A percentile compares a stretch with the other conserved stretches of the same genome.
phyloP scores from a whole-genome alignment of 2,329 filamentous ascomycete genomes.

The Pseudogymnoascus sp. region DNA sequence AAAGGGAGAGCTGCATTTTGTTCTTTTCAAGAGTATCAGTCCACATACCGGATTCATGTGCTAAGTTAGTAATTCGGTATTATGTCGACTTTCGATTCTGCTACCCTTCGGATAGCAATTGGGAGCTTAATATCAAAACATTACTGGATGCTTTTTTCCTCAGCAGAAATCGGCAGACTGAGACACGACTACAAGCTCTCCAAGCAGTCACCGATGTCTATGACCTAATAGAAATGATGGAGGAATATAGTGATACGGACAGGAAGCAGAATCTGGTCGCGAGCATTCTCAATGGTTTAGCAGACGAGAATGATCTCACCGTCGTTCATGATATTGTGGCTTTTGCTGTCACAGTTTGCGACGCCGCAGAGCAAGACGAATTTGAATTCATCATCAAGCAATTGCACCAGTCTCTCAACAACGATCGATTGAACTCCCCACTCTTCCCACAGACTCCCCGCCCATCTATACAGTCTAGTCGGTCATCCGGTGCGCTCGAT shows the following conservation, averaged over 20 bases:
- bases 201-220: conserved; percentile 46
- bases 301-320: conserved; percentile 52
- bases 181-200: conserved; percentile 54
- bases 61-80: conserved; percentile 55
- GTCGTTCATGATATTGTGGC: conserved; percentile 57
- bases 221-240: conserved; percentile 39
- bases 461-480: conserved; percentile 10
- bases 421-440: conserved; percentile 38
- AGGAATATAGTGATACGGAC: conserved; percentile 49
- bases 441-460: conserved; percentile 23
- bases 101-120: conserved; percentile 60
- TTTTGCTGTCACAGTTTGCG: conserved; percentile 56
- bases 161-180: conserved; percentile 49
- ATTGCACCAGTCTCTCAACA: conserved; percentile 42
- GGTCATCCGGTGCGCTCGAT: background rate
- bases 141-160: conserved; percentile 56
- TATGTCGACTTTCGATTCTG: conserved; percentile 62
- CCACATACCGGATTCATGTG: conserved; percentile 55
- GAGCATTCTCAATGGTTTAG: conserved; percentile 51
- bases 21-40: conserved; percentile 56
- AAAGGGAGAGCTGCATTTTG: conserved; percentile 55
- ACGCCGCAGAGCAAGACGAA: conserved; percentile 47
- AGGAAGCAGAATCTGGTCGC: conserved; percentile 50
- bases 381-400: conserved; percentile 51
- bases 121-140: conserved; percentile 54